Percentiles rank a stretch among this genome's conserved stretches.
Conservation (phyloP, 495 filamentous ascomycete species). For the Aeminium ludgeri region DNA sequence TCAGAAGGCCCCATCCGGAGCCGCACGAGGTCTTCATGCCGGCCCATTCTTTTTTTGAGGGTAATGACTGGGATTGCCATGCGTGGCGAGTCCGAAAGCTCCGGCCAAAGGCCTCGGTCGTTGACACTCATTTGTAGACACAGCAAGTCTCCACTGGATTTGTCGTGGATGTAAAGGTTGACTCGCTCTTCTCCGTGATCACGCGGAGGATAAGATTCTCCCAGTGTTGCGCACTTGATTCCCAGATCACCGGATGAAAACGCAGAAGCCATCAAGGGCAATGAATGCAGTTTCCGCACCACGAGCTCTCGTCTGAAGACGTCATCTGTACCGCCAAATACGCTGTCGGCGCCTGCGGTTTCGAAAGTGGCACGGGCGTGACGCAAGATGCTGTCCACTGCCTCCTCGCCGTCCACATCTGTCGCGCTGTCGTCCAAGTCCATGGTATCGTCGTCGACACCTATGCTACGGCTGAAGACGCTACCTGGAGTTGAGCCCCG, state of each 20-base stretch:
- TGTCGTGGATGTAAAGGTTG: slow-evolving; percentile 12
- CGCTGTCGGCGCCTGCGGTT: slow-evolving; percentile 11
- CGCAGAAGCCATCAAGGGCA: background rate
- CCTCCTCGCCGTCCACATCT: slow-evolving; percentile 6
- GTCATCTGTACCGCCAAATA: slow-evolving; percentile 7
- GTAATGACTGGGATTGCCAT: slow-evolving; percentile 5
- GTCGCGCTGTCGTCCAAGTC: slow-evolving; percentile 5
- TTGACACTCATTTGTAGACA: slow-evolving; percentile 5
- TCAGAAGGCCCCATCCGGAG: background rate
- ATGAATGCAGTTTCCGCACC: slow-evolving; percentile 12
- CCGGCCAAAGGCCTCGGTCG: slow-evolving; percentile 6
- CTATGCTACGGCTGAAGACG: slow-evolving; percentile 12
- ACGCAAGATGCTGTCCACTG: slow-evolving; percentile 5
- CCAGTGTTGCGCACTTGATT: slow-evolving; percentile 2
- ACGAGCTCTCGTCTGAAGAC: slow-evolving; percentile 9
- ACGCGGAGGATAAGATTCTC: background rate
- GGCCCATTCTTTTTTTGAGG: background rate
- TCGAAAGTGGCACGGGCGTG: slow-evolving; percentile 12
- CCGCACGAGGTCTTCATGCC: background rate
- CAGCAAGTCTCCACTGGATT: slow-evolving; percentile 1
- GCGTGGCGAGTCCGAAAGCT: background rate
- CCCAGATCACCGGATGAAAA: too few relatives aligned
- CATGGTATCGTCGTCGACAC: slow-evolving; percentile 12
- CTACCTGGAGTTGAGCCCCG: slow-evolving; percentile 24
- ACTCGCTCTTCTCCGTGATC: slow-evolving; percentile 2